Conservation (phyloP, 306 rosid species). For the Comarum palustre region DNA sequence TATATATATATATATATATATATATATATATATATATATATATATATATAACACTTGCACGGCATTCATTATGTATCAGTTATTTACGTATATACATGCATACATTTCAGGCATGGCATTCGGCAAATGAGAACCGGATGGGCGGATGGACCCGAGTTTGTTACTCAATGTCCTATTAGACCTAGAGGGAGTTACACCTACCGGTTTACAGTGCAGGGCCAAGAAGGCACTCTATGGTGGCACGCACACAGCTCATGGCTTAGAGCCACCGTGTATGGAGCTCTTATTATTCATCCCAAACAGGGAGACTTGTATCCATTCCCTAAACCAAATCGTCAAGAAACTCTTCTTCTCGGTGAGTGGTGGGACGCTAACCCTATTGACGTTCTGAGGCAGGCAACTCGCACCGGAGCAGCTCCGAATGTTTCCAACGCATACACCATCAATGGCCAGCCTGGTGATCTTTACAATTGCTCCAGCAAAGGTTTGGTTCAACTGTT, state of each 20-base stretch:
- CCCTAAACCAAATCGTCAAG: conserved; percentile 11
- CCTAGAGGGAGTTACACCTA: conserved; percentile 21
- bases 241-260: conserved; percentile 31
- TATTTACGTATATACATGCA: not conserved
- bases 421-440: conserved; percentile 21
- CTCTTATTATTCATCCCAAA: conserved; percentile 16
- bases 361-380: conserved; percentile 8
- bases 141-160: conserved; percentile 28
- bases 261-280: conserved; percentile 30
- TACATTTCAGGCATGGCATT: conserved; percentile 26
- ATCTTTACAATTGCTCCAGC: conserved; percentile 25
- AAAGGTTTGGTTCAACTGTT: not conserved
- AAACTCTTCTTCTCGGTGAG: not conserved
- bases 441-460: conserved; percentile 36
- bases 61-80: not conserved
- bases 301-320: conserved; percentile 14
- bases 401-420: not conserved
- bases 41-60: no score
- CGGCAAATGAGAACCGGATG: conserved; percentile 21
- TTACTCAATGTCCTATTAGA: conserved; percentile 25
- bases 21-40: no score
- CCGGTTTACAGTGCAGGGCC: conserved; percentile 23
- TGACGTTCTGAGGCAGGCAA: not conserved
- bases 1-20: no score
- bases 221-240: conserved; percentile 37